These are phyloP conservation scores for Catharanthus roseus DNA, from an alignment of 257 asterid genomes.

Conservation along the genomic window DNA sequence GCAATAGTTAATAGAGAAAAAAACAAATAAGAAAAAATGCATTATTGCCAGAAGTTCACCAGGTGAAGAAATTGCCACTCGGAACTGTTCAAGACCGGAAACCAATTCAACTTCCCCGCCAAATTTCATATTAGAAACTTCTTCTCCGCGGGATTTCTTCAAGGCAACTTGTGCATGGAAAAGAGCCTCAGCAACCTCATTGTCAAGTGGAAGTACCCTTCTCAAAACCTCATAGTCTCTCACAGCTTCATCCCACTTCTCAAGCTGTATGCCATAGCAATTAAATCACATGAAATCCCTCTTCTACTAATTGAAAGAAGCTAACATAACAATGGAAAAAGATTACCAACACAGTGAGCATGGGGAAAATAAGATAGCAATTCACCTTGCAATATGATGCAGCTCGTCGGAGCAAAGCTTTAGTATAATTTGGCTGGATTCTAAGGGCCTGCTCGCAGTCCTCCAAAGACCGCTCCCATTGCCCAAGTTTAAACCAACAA, in stretches of 20 bases:
- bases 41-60: slow-evolving; percentile 32
- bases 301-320: background rate
- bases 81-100: slow-evolving; percentile 65
- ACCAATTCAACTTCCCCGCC: slow-evolving; percentile 77
- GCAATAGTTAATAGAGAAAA: background rate
- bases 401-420: slow-evolving; percentile 89
- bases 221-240: slow-evolving; percentile 73
- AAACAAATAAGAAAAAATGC: background rate
- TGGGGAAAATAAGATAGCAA: background rate
- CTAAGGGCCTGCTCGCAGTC: slow-evolving; percentile 84
- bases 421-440: slow-evolving; percentile 64
- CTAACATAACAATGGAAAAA: background rate
- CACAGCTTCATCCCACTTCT: slow-evolving; percentile 82
- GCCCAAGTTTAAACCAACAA: slow-evolving; percentile 84
- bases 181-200: slow-evolving; percentile 69
- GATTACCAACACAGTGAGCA: background rate
- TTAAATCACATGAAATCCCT: background rate
- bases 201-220: slow-evolving; percentile 60
- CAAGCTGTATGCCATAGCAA: slow-evolving; percentile 49
- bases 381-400: slow-evolving; percentile 76
- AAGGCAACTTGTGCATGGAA: slow-evolving; percentile 72
- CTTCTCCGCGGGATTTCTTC: slow-evolving; percentile 78
- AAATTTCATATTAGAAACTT: slow-evolving; percentile 62
- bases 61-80: slow-evolving; percentile 67
- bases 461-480: slow-evolving; percentile 68